phyloP scores from a whole-genome alignment of 345 rosid genomes.

The Ceriops tagal region DNA sequence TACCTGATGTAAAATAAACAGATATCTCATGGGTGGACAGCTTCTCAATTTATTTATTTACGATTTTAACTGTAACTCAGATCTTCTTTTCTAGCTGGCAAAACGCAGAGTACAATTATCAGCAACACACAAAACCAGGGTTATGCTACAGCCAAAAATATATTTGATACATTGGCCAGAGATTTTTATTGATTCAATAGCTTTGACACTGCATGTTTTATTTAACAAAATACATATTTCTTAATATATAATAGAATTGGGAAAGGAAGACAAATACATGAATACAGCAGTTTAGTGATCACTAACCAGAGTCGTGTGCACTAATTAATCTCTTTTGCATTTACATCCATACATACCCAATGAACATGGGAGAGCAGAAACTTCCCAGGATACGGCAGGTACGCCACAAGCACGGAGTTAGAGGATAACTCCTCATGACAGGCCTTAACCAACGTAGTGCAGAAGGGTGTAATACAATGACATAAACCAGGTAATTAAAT shows the following conservation, averaged over 20 bases:
- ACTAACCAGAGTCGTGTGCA: slow-evolving; percentile 4
- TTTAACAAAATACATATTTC: background rate
- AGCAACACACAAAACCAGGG: too few species aligned
- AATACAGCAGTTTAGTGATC: background rate
- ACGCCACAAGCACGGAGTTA: slow-evolving; percentile 16
- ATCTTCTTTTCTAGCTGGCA: too few species aligned
- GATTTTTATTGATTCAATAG: background rate
- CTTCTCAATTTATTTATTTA: too few species aligned
- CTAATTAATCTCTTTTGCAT: slow-evolving; percentile 12
- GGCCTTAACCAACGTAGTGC: slow-evolving; percentile 17
- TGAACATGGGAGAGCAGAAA: slow-evolving; percentile 7
- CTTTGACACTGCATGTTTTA: background rate
- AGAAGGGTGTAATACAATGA: slow-evolving; percentile 4
- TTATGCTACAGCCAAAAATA: too few species aligned
- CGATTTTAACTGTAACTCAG: too few species aligned
- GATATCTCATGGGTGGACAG: too few species aligned
- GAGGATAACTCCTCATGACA: background rate
- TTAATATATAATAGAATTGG: background rate
- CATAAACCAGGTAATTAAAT: slow-evolving; percentile 6
- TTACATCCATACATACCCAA: slow-evolving; percentile 16
- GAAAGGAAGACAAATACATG: background rate
- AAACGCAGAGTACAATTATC: too few species aligned
- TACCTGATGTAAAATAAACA: too few species aligned
- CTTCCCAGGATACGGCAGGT: slow-evolving; percentile 4
- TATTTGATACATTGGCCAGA: too few species aligned